Evolutionary conservation across 2,329 filamentous ascomycete species (phyloP).

Genomic region (Hyphodiscus sp.): DNA sequence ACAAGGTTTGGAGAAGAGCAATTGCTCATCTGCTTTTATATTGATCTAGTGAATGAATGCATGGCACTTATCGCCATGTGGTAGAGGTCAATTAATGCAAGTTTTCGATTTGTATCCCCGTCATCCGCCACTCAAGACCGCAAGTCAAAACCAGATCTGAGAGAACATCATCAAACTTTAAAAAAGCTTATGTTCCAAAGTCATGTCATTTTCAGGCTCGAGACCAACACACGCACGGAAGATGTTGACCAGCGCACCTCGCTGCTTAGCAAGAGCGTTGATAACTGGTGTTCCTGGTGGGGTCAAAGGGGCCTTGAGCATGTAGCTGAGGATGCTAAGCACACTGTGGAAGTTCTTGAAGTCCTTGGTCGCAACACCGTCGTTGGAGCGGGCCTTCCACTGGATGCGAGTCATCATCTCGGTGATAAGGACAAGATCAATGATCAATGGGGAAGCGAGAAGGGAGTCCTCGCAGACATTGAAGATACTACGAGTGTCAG

Average conservation of each 20-base stretch:
- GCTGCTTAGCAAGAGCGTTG: constrained; percentile 94
- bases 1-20: constrained; percentile 10
- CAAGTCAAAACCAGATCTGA: not conserved
- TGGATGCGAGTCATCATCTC: constrained; percentile 99
- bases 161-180: constrained; percentile 32
- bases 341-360: constrained; percentile 97
- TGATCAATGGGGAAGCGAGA: constrained; percentile 91
- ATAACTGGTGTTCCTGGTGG: constrained; percentile 92
- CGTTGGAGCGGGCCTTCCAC: constrained; percentile 64
- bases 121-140: not conserved
- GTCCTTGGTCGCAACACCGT: constrained; percentile 50
- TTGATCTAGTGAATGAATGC: constrained; percentile 28
- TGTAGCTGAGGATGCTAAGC: constrained; percentile 95
- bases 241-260: constrained; percentile 90
- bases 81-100: constrained; percentile 11
- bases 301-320: constrained; percentile 94
- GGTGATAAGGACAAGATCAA: constrained; percentile 85
- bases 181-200: constrained; percentile 96
- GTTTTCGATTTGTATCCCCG: not conserved
- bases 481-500: constrained; percentile 60
- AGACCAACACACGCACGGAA: constrained; percentile 96
- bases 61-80: constrained; percentile 27
- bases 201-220: constrained; percentile 98
- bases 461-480: constrained; percentile 99
- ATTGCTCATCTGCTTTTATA: constrained; percentile 14